A percentile compares a stretch with the other conserved stretches of the same genome.
These are phyloP conservation scores for Russula lepida DNA, from an alignment of 768 basidiomycete genomes.

Conservation along the genomic window DNA sequence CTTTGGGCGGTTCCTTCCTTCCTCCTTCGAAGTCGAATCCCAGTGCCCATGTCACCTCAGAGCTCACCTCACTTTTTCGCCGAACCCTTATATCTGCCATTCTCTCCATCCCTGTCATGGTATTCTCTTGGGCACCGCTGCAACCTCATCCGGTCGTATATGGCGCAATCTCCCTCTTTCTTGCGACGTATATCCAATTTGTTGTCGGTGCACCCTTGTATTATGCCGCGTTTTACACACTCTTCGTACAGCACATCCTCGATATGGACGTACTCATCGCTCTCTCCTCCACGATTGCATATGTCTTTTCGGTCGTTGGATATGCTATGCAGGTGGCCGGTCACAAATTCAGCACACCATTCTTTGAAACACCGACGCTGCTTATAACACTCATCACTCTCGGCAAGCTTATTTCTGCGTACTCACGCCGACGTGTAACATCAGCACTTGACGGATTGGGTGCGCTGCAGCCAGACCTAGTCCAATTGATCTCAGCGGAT, in stretches of 20 bases:
- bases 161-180: constrained; percentile 30
- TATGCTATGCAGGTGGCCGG: constrained; percentile 29
- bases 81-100: constrained; percentile 29
- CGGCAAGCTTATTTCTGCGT: constrained; percentile 32
- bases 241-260: constrained; percentile 30
- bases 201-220: constrained; percentile 32
- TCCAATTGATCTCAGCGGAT: constrained; percentile 28
- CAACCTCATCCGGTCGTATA: constrained; percentile 29
- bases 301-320: constrained; percentile 34
- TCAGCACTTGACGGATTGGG: constrained; percentile 31
- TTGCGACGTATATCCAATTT: constrained; percentile 34
- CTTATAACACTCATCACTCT: constrained; percentile 37
- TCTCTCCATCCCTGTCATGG: constrained; percentile 34
- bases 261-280: constrained; percentile 35
- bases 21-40: constrained; percentile 23
- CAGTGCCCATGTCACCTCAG: constrained; percentile 26
- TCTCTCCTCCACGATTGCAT: constrained; percentile 34
- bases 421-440: constrained; percentile 30
- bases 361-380: constrained; percentile 38
- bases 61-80: constrained; percentile 27
- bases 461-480: constrained; percentile 28
- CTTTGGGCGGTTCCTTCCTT: constrained; percentile 23
- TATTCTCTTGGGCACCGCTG: constrained; percentile 37
- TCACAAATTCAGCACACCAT: constrained; percentile 28
- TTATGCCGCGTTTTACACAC: constrained; percentile 29